Conservation (phyloP, 208 protist species). For the Naegleria fowleri region DNA sequence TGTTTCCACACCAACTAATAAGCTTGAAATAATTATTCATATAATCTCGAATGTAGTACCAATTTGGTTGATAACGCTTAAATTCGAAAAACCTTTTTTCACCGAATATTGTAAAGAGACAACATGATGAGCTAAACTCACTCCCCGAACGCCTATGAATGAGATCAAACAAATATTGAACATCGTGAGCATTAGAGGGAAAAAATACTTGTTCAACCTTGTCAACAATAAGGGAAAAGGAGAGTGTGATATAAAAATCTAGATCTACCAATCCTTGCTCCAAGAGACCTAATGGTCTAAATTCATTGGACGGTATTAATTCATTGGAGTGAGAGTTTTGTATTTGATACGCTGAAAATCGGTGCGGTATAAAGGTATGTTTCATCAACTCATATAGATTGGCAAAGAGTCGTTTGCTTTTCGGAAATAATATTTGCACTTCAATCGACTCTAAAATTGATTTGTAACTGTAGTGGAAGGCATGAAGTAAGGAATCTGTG, state of each 20-base stretch:
- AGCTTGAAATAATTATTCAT: slow-evolving; percentile 1
- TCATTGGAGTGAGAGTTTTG: not conserved
- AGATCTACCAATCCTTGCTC: not conserved
- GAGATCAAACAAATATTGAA: not conserved
- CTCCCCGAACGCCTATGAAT: not conserved
- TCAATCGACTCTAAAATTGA: not conserved
- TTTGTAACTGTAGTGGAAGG: not conserved
- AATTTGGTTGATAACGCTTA: not conserved
- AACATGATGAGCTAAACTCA: not conserved
- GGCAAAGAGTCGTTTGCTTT: not conserved
- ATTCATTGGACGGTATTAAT: not conserved
- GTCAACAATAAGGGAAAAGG: not conserved
- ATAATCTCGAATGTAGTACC: not conserved
- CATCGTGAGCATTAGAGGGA: not conserved
- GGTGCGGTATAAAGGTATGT: not conserved
- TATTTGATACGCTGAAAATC: not conserved
- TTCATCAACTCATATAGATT: not conserved
- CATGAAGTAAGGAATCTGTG: not conserved
- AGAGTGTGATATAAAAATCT: not conserved
- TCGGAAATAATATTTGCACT: not conserved
- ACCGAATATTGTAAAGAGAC: not conserved
- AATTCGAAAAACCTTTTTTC: not conserved
- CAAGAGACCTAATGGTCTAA: not conserved
- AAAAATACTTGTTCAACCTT: not conserved
- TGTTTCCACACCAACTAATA: not conserved